Conservation (phyloP, 1,284 basidiomycete species). For the Leccinum subspadiceum region DNA sequence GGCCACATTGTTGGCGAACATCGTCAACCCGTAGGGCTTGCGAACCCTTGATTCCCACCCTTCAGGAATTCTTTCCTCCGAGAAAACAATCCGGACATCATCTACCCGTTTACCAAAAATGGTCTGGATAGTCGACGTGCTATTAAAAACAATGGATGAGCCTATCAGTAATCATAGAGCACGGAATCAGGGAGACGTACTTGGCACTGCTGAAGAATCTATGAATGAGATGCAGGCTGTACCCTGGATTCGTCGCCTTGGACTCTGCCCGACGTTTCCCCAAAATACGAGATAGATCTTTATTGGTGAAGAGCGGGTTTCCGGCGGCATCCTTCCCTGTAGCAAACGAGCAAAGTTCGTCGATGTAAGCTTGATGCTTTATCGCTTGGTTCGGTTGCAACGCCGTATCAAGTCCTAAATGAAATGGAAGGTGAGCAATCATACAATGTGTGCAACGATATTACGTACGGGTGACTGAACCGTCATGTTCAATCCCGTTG, state of each 20-base stretch:
- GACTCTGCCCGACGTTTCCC: conserved; percentile 59
- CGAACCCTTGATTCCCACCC: conserved; percentile 63
- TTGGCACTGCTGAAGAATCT: conserved; percentile 64
- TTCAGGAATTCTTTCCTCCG: conserved; percentile 64
- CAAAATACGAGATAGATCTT: conserved; percentile 55
- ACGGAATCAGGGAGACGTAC: conserved; percentile 36
- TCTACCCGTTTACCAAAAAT: conserved; percentile 60
- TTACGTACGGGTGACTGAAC: conserved; percentile 42
- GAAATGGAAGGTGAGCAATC: not conserved
- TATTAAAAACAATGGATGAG: not conserved
- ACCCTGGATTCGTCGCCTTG: conserved; percentile 50
- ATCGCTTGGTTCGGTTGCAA: conserved; percentile 51
- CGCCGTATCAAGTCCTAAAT: conserved; percentile 53
- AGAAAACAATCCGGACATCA: conserved; percentile 53
- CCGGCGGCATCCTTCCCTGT: conserved; percentile 54
- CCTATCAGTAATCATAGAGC: not conserved
- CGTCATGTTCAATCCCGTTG: conserved; percentile 47
- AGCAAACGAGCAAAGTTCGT: conserved; percentile 55
- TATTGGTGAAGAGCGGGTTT: conserved; percentile 45
- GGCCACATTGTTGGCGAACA: conserved; percentile 54
- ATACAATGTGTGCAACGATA: not conserved
- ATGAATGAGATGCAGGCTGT: conserved; percentile 46
- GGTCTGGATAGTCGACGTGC: conserved; percentile 56
- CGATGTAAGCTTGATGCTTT: conserved; percentile 47
- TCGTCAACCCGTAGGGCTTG: conserved; percentile 55